Percentiles rank a stretch among this genome's conserved stretches.
Evolutionary conservation across 2,329 filamentous ascomycete genomes (phyloP).

Genomic region (Aspergillus japonicus): DNA sequence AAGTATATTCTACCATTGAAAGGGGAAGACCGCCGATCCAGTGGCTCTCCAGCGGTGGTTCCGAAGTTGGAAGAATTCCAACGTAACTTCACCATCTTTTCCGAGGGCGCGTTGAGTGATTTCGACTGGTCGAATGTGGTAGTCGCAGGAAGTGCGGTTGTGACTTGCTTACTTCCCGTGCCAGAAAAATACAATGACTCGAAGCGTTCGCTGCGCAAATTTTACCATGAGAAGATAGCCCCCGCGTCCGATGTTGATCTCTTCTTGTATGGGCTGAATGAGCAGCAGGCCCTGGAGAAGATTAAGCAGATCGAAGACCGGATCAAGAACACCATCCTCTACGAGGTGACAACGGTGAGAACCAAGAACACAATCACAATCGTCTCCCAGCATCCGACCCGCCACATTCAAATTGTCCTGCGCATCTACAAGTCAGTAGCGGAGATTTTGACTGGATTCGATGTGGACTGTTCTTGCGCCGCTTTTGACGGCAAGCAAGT

Average conservation of each 20-base stretch:
- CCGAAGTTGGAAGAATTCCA: constrained; percentile 67
- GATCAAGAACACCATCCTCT: constrained; percentile 73
- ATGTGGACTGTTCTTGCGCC: constrained; percentile 79
- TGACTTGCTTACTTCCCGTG: constrained; percentile 73
- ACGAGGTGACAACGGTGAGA: constrained; percentile 79
- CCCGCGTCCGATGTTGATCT: constrained; percentile 85
- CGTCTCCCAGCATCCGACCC: constrained; percentile 76
- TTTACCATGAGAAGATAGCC: constrained; percentile 78
- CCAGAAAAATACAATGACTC: constrained; percentile 61
- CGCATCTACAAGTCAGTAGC: constrained; percentile 80
- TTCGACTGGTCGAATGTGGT: constrained; percentile 81
- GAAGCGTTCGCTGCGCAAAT: constrained; percentile 63
- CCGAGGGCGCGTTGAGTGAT: constrained; percentile 72
- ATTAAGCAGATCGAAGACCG: constrained; percentile 76
- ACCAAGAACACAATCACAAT: constrained; percentile 89
- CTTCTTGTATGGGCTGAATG: constrained; percentile 76
- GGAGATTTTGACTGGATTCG: constrained; percentile 83
- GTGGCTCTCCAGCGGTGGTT: constrained; percentile 68
- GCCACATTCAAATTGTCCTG: constrained; percentile 82
- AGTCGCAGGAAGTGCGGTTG: constrained; percentile 75
- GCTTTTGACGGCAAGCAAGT: constrained; percentile 80
- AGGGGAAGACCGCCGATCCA: constrained; percentile 57
- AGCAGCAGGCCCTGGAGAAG: constrained; percentile 76
- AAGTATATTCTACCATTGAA: constrained; percentile 37
- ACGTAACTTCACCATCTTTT: constrained; percentile 78